Base-by-base conservation (phyloP, 108 stramenopile genomes). In the Craspedostauros australis region DNA sequence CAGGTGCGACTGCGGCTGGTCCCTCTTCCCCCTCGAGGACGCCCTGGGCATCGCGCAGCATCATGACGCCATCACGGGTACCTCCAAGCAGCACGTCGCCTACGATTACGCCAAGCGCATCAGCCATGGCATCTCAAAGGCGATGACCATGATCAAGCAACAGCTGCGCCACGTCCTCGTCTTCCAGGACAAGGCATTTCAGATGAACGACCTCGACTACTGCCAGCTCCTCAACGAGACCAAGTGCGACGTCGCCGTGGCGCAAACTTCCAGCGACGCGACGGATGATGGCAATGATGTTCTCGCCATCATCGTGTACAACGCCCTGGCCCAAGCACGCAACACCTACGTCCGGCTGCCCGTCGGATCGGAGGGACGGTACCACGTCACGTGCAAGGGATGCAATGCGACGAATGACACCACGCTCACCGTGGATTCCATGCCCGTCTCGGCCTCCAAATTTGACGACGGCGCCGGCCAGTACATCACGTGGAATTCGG, bases 1-100 rank as follows among this genome's bases (percentile, higher is more conserved):
- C n/a, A n/a, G n/a, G n/a, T n/a, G n/a, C n/a, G n/a, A n/a, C n/a
- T n/a, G n/a, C n/a, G 27, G 18, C 12, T 31, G 55, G 29, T 72
- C 84, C 23, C 41, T 82, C 1, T 73, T 61, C 54, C 18, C 22
- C 6, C 68, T 95, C 3, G 91, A 91, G 28, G 81, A 84, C 59
- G 93, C 93, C 3, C 39, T 82, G 32, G 92, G 86, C 20, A 74
- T 93, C 1, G 75, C 76, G 0, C 91, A 93, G 64, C 96, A 96
- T 64, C 96, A 96, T 55, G 96, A 96, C 57, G 88, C 68, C 18
- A 81, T 96, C 1, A 67, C 90, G 5, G 96, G 96, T 29, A 95
- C 94, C 5, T 61, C 73, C 39, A 89, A 88, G 50, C 94, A 95
- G 62, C 84, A 86, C 53, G 96, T 96, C 5, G 82, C 93, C 4